Percentiles rank a stretch among this genome's conserved stretches.
Evolutionary conservation across 768 basidiomycete genomes (phyloP).

Genomic region (Austroboletus eburneus): DNA sequence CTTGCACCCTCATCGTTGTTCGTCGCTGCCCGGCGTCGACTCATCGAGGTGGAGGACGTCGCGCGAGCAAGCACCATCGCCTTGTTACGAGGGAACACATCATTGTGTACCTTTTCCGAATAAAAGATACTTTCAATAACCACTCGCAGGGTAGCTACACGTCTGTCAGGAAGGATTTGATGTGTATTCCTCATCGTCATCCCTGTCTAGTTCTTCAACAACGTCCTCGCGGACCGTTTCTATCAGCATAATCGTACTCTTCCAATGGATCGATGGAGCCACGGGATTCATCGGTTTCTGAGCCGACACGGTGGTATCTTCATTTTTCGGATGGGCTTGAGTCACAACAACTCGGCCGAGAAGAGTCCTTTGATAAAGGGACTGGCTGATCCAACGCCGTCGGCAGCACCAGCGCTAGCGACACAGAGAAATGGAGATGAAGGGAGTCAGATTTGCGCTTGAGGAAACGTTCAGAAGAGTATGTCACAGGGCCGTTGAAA

Average conservation of each 20-base stretch:
- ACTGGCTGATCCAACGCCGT: conserved; percentile 75
- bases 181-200: conserved; percentile 40
- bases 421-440: conserved; percentile 88
- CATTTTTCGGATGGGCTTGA: conserved; percentile 85
- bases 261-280: conserved; percentile 83
- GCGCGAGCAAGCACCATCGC: too few relatives aligned
- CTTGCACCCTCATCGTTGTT: too few relatives aligned
- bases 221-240: conserved; percentile 31
- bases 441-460: conserved; percentile 85
- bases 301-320: conserved; percentile 93
- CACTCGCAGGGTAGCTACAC: too few relatives aligned
- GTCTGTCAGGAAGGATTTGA: conserved; percentile 30
- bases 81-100: too few relatives aligned
- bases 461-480: conserved; percentile 87
- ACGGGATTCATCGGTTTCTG: conserved; percentile 93
- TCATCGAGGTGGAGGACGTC: too few relatives aligned
- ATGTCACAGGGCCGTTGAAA: conserved; percentile 87
- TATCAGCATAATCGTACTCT: conserved; percentile 61
- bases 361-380: conserved; percentile 92
- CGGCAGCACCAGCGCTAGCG: conserved; percentile 27
- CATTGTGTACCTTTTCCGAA: too few relatives aligned
- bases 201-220: conserved; percentile 46
- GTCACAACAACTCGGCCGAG: conserved; percentile 86
- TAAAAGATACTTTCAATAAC: too few relatives aligned
- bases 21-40: too few relatives aligned